phyloP scores from a whole-genome alignment of 345 rosid species.

The Arabidopsis thaliana region TAIR10.1 NC_003071.7:11477001-11477500 shows the following conservation, averaged over 20 bases:
- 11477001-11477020: constrained; percentile 22
- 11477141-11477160: constrained; percentile 89
- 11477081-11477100: constrained; percentile 85
- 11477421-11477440: constrained; percentile 81
- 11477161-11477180: constrained; percentile 94
- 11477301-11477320: constrained; percentile 72
- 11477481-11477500: constrained; percentile 64
- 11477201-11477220: constrained; percentile 12
- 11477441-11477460: constrained; percentile 76
- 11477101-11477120: constrained; percentile 92
- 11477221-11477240: background rate
- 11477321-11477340: constrained; percentile 13
- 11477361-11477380: constrained; percentile 13
- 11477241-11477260: background rate
- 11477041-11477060: constrained; percentile 14
- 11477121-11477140: constrained; percentile 98
- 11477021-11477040: background rate
- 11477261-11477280: constrained; percentile 81
- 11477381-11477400: constrained; percentile 26
- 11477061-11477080: constrained; percentile 83
- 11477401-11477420: constrained; percentile 96
- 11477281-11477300: constrained; percentile 88
- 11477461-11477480: constrained; percentile 53
- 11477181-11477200: constrained; percentile 62
- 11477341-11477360: background rate